phyloP scores from a whole-genome alignment of 495 filamentous ascomycete genomes.

The Lophium mytilinum region DNA sequence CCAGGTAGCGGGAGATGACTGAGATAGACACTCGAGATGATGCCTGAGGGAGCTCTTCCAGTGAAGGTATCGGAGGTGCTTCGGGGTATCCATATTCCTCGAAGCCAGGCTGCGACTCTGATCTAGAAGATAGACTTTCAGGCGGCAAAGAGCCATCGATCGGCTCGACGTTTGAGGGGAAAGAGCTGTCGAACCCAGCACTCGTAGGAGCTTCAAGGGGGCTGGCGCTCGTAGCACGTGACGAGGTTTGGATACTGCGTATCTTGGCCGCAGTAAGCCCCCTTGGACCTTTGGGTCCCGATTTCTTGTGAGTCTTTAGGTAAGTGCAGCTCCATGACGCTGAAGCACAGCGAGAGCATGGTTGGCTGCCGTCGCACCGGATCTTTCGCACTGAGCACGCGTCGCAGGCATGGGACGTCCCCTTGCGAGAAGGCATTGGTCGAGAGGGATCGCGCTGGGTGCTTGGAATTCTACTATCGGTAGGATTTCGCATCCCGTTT shows the following conservation, averaged over 20 bases:
- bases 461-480: too few relatives aligned
- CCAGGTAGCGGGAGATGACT: slow-evolving; percentile 10
- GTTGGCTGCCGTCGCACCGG: slow-evolving; percentile 13
- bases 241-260: neutral
- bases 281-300: slow-evolving; percentile 18
- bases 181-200: too few relatives aligned
- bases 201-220: neutral
- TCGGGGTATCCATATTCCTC: neutral
- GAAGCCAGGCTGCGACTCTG: too few relatives aligned
- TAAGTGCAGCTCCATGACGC: slow-evolving; percentile 18
- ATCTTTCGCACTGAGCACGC: slow-evolving; percentile 21
- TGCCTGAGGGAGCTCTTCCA: too few relatives aligned
- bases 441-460: too few relatives aligned
- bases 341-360: slow-evolving; percentile 12
- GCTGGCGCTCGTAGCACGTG: slow-evolving; percentile 8
- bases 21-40: slow-evolving; percentile 1
- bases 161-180: too few relatives aligned
- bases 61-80: neutral
- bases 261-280: slow-evolving; percentile 13
- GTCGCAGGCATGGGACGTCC: slow-evolving; percentile 15
- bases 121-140: too few relatives aligned
- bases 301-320: slow-evolving; percentile 15
- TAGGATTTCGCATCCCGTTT: too few relatives aligned
- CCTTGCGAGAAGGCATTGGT: slow-evolving; percentile 11
- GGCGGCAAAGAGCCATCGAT: too few relatives aligned